Evolutionary conservation across 257 asterid species (phyloP), one percentile per base, ranked within the genome.

Genomic region (Mitragyna speciosa): DNA sequence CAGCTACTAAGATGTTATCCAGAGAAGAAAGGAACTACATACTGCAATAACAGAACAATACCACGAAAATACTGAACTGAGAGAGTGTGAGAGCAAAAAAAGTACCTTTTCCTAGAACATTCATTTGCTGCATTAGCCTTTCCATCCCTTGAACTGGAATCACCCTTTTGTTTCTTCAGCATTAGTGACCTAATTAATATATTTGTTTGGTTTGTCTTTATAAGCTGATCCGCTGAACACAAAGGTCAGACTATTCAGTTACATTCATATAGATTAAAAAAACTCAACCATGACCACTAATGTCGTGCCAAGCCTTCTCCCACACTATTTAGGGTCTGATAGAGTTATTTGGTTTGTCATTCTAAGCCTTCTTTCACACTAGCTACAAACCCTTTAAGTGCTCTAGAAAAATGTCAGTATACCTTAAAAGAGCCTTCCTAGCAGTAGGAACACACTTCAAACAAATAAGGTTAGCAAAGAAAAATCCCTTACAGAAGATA

Each of bases 151-250:
- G 92, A 73, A 82, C 83, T 52, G 39, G 86, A 79, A 49, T 92
- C 93, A 33, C 88, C 89, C 82, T 84, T 92, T 74, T 89, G 97
- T 73, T 91, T 91, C 86, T 89, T 86, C 77, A 91, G 89, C 84
- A 82, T 87, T 73, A 93, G 93, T 76, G 98, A 91, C 84, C 98
- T 86, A 77, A 93, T 90, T 83, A 93, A 81, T 83, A 91, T 90
- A 85, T 93, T 93, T 41, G 86, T 87, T 78, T 90, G 94, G 88
- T 93, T 88, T 72, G 98, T 93, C 82, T 85, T 89, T 82, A 94
- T 91, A 78, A 86, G 70, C 88, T 94, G 98, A 82, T 88, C 84
- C 80, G 82, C 97, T 87, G 92, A 52, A 81, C 39, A 72, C 52
- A 80, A 31, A 72, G 70, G 45, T 36, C 68, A 70, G 72, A 78